Evolutionary conservation across 2,329 filamentous ascomycete species (phyloP).

Genomic region (Didymella pomorum): DNA sequence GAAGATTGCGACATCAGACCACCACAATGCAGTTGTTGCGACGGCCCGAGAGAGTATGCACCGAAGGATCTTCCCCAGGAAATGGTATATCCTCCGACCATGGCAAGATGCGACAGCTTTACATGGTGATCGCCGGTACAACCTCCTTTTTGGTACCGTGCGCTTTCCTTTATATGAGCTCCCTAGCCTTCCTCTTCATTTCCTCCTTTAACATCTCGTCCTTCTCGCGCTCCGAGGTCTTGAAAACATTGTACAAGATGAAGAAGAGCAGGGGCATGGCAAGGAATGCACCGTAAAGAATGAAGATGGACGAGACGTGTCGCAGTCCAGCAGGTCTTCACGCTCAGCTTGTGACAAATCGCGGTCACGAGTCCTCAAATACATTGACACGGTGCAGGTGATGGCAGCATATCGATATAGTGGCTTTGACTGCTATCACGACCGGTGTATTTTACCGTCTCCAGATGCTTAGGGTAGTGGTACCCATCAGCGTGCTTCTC

Average conservation of each 20-base stretch:
- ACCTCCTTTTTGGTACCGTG: neutral
- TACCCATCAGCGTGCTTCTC: slow-evolving; percentile 7
- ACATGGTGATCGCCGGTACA: neutral
- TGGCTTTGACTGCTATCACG: neutral
- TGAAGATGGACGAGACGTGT: neutral
- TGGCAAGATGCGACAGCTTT: neutral
- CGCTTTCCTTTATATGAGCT: neutral
- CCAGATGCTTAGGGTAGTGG: neutral
- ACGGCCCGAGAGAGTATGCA: slow-evolving; percentile 8
- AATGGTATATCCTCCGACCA: neutral
- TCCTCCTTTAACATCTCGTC: neutral
- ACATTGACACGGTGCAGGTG: neutral
- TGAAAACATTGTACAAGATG: slow-evolving; percentile 4
- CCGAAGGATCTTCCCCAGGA: neutral
- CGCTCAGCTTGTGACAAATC: neutral
- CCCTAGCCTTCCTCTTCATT: neutral
- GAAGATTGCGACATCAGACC: neutral
- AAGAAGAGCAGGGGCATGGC: slow-evolving; percentile 1
- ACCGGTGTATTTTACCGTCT: neutral
- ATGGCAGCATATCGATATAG: neutral
- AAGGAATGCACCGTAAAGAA: neutral
- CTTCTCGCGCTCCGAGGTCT: slow-evolving; percentile 4
- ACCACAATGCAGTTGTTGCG: neutral
- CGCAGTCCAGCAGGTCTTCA: neutral
- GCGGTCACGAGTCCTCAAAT: neutral